These are phyloP conservation scores for Starmerella davenportii DNA, from an alignment of 805 yeast genomes.

Conservation along the genomic window DNA sequence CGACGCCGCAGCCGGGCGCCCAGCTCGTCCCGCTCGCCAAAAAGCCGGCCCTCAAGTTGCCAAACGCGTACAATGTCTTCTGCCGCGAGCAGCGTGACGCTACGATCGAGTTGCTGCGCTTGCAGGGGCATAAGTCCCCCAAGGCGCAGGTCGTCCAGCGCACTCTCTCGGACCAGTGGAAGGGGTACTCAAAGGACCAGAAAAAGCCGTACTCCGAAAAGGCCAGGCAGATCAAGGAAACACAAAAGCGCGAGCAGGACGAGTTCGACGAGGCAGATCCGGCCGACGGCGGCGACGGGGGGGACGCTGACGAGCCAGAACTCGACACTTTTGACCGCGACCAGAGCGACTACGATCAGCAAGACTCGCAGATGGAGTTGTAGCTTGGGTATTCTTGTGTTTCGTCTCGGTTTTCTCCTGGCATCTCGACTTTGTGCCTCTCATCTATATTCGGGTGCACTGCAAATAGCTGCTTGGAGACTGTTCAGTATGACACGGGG, in stretches of 20 bases:
- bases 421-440: too few species aligned
- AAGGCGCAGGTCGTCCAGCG: constrained; percentile 11
- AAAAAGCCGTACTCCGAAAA: constrained; percentile 14
- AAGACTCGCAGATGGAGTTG: not conserved
- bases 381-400: not conserved
- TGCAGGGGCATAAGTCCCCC: constrained; percentile 1
- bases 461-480: too few species aligned
- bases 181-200: constrained; percentile 37
- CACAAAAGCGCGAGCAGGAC: constrained; percentile 4
- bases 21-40: not conserved
- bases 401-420: not conserved
- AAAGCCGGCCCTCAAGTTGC: constrained; percentile 1
- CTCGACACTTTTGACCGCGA: not conserved
- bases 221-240: constrained; percentile 11
- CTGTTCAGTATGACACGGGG: too few species aligned
- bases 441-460: too few species aligned
- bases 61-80: constrained; percentile 66
- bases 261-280: constrained; percentile 6
- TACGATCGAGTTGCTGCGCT: constrained; percentile 39
- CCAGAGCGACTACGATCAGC: not conserved
- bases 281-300: constrained; percentile 5
- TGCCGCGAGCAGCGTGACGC: constrained; percentile 74
- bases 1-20: not conserved
- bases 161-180: constrained; percentile 43
- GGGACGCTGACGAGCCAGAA: constrained; percentile 6